Conservation (phyloP, 2,329 filamentous ascomycete genomes). For the Teratosphaeria nubilosa region DNA sequence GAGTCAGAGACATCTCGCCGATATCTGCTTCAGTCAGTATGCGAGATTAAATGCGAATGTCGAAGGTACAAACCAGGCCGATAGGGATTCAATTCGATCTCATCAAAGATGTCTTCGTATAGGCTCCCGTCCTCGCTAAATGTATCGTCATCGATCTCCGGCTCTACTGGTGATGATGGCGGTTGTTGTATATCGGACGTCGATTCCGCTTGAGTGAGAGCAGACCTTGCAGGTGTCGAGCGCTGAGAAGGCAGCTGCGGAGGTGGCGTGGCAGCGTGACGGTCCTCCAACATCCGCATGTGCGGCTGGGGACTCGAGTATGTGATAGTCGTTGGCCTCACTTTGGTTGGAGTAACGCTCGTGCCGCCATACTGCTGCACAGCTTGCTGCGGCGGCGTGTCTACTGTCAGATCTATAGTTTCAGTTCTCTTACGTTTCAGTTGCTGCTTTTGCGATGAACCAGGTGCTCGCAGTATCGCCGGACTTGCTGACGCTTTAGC, state of each 20-base stretch:
- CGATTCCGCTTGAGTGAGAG: neutral
- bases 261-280: neutral
- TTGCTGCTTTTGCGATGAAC: neutral
- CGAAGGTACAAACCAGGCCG: neutral
- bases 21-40: neutral
- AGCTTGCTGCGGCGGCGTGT: neutral
- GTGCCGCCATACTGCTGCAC: constrained; percentile 1
- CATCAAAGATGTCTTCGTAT: constrained; percentile 5
- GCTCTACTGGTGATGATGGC: neutral
- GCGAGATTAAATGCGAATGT: neutral
- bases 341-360: neutral
- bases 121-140: constrained; percentile 1
- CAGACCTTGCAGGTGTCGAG: neutral
- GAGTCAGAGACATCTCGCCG: neutral
- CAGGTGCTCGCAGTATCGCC: neutral
- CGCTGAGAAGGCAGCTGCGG: neutral
- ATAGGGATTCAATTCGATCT: constrained; percentile 6
- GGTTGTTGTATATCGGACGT: neutral
- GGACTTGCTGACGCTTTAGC: neutral
- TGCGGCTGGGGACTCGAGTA: neutral
- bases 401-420: constrained; percentile 3
- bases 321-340: neutral
- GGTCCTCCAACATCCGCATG: neutral
- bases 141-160: constrained; percentile 2
- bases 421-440: constrained; percentile 8